Base-by-base conservation (phyloP, 495 filamentous ascomycete species). In the Aspergillus heteromorphus region DNA sequence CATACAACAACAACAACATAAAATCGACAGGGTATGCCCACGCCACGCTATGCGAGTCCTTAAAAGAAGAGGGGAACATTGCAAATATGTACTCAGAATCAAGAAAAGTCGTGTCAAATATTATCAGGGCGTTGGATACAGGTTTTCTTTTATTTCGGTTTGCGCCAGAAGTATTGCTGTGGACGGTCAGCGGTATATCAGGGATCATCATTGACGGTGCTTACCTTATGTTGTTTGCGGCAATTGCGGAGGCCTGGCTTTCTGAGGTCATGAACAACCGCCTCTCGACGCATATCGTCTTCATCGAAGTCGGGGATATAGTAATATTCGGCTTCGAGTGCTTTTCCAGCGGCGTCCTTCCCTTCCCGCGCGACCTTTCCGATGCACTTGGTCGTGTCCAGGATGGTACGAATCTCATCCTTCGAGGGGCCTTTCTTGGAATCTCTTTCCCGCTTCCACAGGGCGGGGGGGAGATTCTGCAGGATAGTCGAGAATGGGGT, bases 101-200 rank as follows among this genome's bases (percentile, higher is more conserved):
- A 31, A 21, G 27, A 40, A 53, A 57, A 45, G 49, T 55, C 38
- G 43, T 55, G 48, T 52, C 43, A 49, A 19, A 43, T 38, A 48
- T 45, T 38, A 20, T 36, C 41, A 30, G 40, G 17, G 40, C 19
- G n/a, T 21, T 34, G 16, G 30, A 50, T 58, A n/a, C 29, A 48
- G 14, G 49, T 38, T 38, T 45, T 51, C 29, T 47, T 64, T 65
- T 65, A 78, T 75, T 85, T 85, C 34, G 89, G 89, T 62, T 87
- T 86, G 65, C 87, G 88, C 90, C 90, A 95, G 74, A 86, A 95
- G 69, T 95, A 93, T 95, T 93, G 89, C 90, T 95, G 51, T 43
- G 54, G 49, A 62, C 59, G 13, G 56, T 65, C 53, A 68, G 55
- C 42, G 29, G 14, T 17, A 49, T 38, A 41, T 25, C 20, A 29